A percentile compares a stretch with the other conserved stretches of the same genome.
Conservation (phyloP, 371 early-diverging fungal genomes). For the Batkoa obscura region DNA sequence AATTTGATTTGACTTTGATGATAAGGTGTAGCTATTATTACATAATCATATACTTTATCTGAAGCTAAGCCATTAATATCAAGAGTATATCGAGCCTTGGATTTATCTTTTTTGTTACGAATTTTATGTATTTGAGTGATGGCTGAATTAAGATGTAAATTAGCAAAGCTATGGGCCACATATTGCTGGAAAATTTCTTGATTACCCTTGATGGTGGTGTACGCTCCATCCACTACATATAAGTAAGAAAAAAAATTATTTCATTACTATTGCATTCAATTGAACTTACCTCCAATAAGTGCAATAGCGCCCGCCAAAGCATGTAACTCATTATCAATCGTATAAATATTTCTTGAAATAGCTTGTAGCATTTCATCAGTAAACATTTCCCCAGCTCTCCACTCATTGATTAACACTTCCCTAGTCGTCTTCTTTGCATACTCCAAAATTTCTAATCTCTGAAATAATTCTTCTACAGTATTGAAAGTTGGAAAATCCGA, state of each 20-base stretch:
- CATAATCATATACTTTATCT: not conserved
- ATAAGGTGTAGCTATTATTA: not conserved
- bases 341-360: slow-evolving; percentile 1
- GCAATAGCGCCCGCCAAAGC: slow-evolving; percentile 4
- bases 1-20: not conserved
- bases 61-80: too few relatives aligned
- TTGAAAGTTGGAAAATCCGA: not conserved
- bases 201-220: slow-evolving; percentile 28
- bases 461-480: slow-evolving; percentile 1
- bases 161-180: not conserved
- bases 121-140: not conserved
- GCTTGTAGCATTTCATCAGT: slow-evolving; percentile 1
- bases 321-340: not conserved
- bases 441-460: not conserved
- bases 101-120: not conserved
- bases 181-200: not conserved
- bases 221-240: slow-evolving; percentile 22
- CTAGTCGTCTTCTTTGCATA: not conserved
- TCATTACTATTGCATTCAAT: not conserved
- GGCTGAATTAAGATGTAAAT: not conserved
- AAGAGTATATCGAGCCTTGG: too few relatives aligned
- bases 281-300: not conserved
- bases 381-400: not conserved
- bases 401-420: not conserved
- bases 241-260: not conserved